A percentile compares a stretch with the other conserved stretches of the same genome.
Conservation (phyloP, 129 eudicot species). For the Centaurea solstitialis region DNA sequence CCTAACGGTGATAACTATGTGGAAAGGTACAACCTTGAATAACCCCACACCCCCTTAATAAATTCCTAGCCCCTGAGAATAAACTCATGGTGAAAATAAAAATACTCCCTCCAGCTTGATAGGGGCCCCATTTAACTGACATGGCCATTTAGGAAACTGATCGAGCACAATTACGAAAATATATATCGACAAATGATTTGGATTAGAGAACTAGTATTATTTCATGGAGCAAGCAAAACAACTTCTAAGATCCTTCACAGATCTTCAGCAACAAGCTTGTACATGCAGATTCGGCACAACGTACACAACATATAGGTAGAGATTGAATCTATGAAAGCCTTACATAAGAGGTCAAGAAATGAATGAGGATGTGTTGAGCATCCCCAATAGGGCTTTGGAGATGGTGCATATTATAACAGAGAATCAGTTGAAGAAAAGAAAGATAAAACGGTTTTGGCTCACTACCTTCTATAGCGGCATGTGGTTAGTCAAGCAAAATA, state of each 20-base stretch:
- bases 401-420: not conserved
- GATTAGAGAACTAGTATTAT: not conserved
- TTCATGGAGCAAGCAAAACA: not conserved
- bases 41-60: too few species aligned
- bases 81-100: not conserved
- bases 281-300: not conserved
- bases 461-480: conserved; percentile 5
- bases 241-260: not conserved
- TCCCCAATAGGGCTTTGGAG: not conserved
- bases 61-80: not conserved
- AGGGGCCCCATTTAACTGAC: not conserved
- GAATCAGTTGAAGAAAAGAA: conserved; percentile 1
- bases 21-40: too few species aligned
- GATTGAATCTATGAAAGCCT: not conserved
- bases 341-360: not conserved
- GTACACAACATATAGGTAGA: not conserved
- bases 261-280: not conserved
- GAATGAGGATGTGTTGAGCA: not conserved
- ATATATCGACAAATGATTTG: not conserved
- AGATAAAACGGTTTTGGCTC: not conserved
- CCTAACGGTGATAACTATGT: too few species aligned
- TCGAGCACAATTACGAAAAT: not conserved
- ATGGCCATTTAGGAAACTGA: not conserved
- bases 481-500: conserved; percentile 4
- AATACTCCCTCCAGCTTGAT: not conserved